Evolutionary conservation across 2,329 filamentous ascomycete genomes (phyloP), one percentile per base, ranked within the genome.

Genomic region (Colletotrichum sublineola): DNA sequence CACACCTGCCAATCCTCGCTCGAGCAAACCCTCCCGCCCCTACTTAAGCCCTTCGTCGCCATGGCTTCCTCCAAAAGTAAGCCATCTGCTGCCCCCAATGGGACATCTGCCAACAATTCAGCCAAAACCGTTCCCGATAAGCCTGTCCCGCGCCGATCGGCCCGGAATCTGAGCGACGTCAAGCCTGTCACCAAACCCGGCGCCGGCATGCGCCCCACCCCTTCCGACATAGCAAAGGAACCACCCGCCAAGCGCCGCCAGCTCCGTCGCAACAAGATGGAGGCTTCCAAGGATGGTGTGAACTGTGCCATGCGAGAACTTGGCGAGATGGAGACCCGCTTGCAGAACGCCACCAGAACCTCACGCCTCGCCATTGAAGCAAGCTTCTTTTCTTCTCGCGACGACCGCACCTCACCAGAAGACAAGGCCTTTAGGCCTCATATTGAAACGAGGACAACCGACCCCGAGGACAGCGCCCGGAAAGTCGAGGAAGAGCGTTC

Each of bases 361-460:
- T 86, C 88, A 73, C 85, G 87, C 46, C 75, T 83, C 0, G 84
- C 84, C n/a, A 74, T 89, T 3, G 81, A 86, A 70, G 80, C 82
- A 40, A 86, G 84, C 6, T 75, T 80, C 5, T 68, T 84, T 6
- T 55, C 74, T 5, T 53, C 74, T 4, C 64, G 75, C 14, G 24
- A 38, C 8, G 29, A 36, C 0, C 40, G 36, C 14, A 20, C 9
- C 7, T 33, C 24, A 11, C 38, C 40, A 40, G 38, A 60, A 18
- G n/a, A 64, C 40, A 36, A 15, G 36, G 46, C 57, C 14, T 62
- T 50, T n/a, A 38, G 29, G 1, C 63, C 74, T 9, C 56, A 18
- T 3, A 2, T 64, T 29, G n/a, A 44, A 9, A 14, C 29, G 20
- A 63, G 12, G 42, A 62, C 2, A 44, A 1, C 48, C 3, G 24